Evolutionary conservation across 305 asterid species (phyloP).

Genomic region (Fraxinus ornus): DNA sequence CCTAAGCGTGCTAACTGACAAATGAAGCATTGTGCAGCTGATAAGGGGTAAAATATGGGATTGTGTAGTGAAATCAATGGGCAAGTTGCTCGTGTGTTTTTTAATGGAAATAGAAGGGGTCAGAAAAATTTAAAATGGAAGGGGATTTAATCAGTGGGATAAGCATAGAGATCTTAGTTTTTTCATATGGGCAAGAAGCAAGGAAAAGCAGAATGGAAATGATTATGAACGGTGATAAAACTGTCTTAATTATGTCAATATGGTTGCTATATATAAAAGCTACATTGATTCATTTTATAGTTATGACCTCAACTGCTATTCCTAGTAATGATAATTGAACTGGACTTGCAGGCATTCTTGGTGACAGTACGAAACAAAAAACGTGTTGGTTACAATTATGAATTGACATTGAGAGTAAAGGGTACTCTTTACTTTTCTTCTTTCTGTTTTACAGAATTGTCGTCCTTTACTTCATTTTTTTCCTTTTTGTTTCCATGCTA

Average conservation of each 20-base stretch:
- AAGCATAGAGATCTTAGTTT: slow-evolving; percentile 7
- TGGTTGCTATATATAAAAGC: not conserved
- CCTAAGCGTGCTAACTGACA: not conserved
- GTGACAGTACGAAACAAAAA: slow-evolving; percentile 87
- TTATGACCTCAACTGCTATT: not conserved
- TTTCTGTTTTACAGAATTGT: not conserved
- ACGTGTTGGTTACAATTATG: slow-evolving; percentile 90
- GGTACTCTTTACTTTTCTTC: slow-evolving; percentile 40
- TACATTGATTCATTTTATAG: not conserved
- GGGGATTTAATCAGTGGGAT: slow-evolving; percentile 53
- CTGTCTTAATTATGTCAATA: not conserved
- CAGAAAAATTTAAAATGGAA: not conserved
- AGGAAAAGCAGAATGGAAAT: not conserved
- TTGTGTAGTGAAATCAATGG: not conserved
- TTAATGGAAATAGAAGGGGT: not conserved
- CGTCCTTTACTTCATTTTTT: not conserved
- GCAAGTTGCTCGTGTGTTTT: not conserved
- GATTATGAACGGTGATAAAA: not conserved
- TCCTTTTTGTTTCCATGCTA: not conserved
- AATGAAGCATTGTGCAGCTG: not conserved
- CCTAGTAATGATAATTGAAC: not conserved
- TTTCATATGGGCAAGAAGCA: not conserved
- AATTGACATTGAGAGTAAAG: slow-evolving; percentile 65
- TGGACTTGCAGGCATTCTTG: slow-evolving; percentile 70
- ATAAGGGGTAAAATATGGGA: not conserved